phyloP scores from a whole-genome alignment of 495 filamentous ascomycete species.

The Tuber umbilicatum region DNA sequence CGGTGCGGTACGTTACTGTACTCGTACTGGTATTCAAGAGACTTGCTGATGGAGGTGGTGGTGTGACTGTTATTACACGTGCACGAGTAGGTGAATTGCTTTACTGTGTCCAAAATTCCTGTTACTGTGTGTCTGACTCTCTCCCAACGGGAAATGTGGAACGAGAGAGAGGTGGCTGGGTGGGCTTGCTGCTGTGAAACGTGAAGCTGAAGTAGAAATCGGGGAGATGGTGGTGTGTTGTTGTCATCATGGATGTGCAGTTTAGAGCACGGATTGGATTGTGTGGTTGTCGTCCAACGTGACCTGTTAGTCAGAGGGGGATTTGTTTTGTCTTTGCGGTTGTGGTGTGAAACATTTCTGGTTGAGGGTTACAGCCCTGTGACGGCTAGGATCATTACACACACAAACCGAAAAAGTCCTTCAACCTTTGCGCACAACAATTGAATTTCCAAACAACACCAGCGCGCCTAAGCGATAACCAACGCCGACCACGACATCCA shows the following conservation, averaged over 20 bases:
- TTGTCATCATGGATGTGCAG: constrained; percentile 16
- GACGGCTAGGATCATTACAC: constrained; percentile 16
- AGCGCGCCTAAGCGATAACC: constrained; percentile 22
- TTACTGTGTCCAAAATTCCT: background rate
- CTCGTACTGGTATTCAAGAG: background rate
- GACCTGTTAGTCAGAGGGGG: background rate
- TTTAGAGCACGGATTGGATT: constrained; percentile 5
- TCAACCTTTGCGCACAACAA: constrained; percentile 22
- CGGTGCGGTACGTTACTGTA: background rate
- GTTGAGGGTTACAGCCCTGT: background rate
- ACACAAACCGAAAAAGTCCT: constrained; percentile 7
- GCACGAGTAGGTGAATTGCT: too few species aligned
- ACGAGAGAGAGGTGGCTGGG: constrained; percentile 5
- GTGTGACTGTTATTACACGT: background rate
- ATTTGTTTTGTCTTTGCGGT: background rate
- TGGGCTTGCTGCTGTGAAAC: constrained; percentile 27
- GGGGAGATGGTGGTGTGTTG: constrained; percentile 1
- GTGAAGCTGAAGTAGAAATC: constrained; percentile 14
- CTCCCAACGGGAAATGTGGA: constrained; percentile 7
- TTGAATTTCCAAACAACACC: constrained; percentile 26
- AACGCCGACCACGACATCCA: constrained; percentile 22
- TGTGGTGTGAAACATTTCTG: background rate
- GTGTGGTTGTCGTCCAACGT: background rate
- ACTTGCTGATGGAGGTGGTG: background rate
- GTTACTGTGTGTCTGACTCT: constrained; percentile 6